These are phyloP conservation scores for Suillus subluteus DNA, from an alignment of 768 basidiomycete species.

Conservation along the genomic window DNA sequence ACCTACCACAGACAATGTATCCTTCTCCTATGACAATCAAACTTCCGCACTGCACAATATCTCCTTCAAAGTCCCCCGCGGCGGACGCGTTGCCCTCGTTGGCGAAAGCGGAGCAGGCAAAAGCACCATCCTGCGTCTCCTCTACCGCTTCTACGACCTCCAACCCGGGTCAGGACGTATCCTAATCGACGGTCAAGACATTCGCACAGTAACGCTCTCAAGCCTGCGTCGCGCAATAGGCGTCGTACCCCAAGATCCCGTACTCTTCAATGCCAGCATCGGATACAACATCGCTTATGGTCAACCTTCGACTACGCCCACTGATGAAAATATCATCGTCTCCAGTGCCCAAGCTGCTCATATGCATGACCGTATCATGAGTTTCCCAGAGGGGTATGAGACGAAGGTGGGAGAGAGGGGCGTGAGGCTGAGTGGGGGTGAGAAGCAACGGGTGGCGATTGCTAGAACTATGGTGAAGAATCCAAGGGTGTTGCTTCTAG, in stretches of 20 bases:
- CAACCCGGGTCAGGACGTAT: slow-evolving; percentile 79
- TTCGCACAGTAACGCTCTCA: slow-evolving; percentile 83
- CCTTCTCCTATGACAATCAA: slow-evolving; percentile 81
- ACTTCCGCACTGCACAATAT: slow-evolving; percentile 70
- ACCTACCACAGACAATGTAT: slow-evolving; percentile 67
- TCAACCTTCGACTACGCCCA: slow-evolving; percentile 54
- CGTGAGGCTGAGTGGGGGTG: slow-evolving; percentile 82
- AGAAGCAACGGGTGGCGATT: slow-evolving; percentile 89
- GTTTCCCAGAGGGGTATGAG: slow-evolving; percentile 84
- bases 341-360: slow-evolving; percentile 80
- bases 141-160: slow-evolving; percentile 93
- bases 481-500: slow-evolving; percentile 78
- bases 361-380: slow-evolving; percentile 84
- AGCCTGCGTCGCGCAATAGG: slow-evolving; percentile 83
- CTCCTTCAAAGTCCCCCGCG: slow-evolving; percentile 87
- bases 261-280: slow-evolving; percentile 74
- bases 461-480: slow-evolving; percentile 87
- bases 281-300: slow-evolving; percentile 73
- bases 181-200: slow-evolving; percentile 83
- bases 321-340: slow-evolving; percentile 67
- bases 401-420: slow-evolving; percentile 93
- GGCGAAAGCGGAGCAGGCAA: slow-evolving; percentile 84
- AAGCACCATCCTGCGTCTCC: slow-evolving; percentile 80
- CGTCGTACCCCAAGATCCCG: slow-evolving; percentile 69
- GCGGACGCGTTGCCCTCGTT: slow-evolving; percentile 87